These are phyloP conservation scores for Aspergillus bridgeri DNA, from an alignment of 495 filamentous ascomycete genomes.

Conservation along the genomic window DNA sequence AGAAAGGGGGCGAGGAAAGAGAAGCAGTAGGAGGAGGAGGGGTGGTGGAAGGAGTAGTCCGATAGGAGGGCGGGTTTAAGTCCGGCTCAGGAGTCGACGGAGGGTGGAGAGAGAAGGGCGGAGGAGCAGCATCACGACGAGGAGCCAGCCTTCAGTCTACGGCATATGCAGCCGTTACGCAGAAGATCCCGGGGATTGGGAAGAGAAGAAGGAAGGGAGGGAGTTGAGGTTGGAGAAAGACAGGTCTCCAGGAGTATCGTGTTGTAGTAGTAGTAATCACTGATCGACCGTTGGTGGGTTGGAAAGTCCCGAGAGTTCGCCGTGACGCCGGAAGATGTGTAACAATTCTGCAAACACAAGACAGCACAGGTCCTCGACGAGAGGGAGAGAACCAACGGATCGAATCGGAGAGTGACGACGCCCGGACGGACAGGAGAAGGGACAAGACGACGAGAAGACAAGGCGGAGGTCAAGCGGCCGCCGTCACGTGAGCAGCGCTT, in stretches of 20 bases:
- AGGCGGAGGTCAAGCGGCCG: too few relatives aligned
- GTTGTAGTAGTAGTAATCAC: background rate
- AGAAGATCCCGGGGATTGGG: conserved; percentile 3
- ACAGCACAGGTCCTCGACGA: background rate
- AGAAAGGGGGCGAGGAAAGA: background rate
- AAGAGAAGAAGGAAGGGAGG: background rate
- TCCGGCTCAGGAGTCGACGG: conserved; percentile 27
- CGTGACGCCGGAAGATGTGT: background rate
- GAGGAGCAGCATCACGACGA: conserved; percentile 43
- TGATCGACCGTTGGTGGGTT: background rate
- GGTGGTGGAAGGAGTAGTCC: conserved; percentile 5
- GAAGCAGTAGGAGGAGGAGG: conserved; percentile 18
- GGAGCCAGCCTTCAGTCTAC: conserved; percentile 44
- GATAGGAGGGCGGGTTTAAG: conserved; percentile 22
- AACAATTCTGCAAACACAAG: background rate
- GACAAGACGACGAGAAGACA: background rate
- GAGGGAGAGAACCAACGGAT: background rate
- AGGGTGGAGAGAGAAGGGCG: conserved; percentile 33
- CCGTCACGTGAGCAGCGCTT: background rate
- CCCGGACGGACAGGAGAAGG: background rate
- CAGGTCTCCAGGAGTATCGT: too few relatives aligned
- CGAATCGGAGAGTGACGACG: background rate
- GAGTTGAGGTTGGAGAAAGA: background rate
- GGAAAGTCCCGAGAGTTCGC: background rate
- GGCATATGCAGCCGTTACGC: conserved; percentile 43